Percentiles rank a stretch among this genome's conserved stretches.
Conservation (phyloP, 176 grass and related monocot genomes). For the Lolium perenne region DNA sequence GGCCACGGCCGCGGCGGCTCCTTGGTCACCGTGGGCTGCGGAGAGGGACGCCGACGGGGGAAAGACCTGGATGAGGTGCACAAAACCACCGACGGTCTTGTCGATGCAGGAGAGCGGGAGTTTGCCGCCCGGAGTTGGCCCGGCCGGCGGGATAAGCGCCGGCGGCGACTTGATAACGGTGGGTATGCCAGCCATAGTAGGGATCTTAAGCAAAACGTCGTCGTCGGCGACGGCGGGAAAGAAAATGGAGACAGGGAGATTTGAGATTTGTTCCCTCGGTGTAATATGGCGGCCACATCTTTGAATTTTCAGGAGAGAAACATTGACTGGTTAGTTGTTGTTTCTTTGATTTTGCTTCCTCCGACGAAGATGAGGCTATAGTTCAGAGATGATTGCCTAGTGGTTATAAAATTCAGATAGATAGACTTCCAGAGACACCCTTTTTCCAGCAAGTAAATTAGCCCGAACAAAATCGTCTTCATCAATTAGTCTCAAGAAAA, state of each 20-base stretch:
- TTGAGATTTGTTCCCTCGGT: neutral
- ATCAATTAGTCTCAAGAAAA: neutral
- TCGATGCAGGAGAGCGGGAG: neutral
- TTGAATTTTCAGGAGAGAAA: too few relatives aligned
- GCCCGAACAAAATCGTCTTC: neutral
- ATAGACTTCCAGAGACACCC: too few relatives aligned
- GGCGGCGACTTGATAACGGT: neutral
- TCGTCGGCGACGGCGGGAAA: neutral
- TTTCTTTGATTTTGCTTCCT: too few relatives aligned
- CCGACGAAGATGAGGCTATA: too few relatives aligned
- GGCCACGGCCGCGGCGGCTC: neutral
- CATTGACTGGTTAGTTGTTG: too few relatives aligned
- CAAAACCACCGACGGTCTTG: neutral
- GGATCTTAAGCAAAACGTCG: neutral
- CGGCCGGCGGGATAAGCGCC: neutral
- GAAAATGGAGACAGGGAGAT: neutral
- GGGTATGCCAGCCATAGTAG: neutral
- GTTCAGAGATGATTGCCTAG: too few relatives aligned
- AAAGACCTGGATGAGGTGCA: constrained; percentile 59
- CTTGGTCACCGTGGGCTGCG: neutral
- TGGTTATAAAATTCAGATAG: too few relatives aligned
- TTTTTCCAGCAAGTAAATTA: neutral
- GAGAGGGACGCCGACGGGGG: neutral
- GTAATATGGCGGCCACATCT: too few relatives aligned
- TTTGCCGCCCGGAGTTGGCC: neutral